Base-by-base conservation (phyloP, 1,284 basidiomycete species). In the Trichosporon asahii region DNA sequence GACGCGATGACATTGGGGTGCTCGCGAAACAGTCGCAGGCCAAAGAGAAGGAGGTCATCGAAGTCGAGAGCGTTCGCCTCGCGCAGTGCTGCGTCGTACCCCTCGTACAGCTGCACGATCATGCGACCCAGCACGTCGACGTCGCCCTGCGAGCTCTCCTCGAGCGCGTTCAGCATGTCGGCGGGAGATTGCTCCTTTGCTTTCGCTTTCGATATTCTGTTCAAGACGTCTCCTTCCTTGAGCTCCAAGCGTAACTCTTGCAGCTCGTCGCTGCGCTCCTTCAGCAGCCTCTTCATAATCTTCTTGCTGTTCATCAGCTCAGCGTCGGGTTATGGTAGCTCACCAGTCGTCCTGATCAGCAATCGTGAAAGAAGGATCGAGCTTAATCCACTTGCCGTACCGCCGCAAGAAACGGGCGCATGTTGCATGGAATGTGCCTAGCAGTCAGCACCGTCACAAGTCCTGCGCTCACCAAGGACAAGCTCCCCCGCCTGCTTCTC, bases 361-460 rank as follows among this genome's bases (percentile, higher is more conserved):
- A 57, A 95, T 90, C 11, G 91, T 89, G 77, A 95, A 96, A 80
- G 93, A 94, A 68, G 86, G 87, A 63, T 87, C 85, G 1, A 95
- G 80, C 0, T 87, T 87, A 65, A 93, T 88, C 0, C 85, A 78
- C 23, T 82, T 84, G 1, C 88, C 88, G 76, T 93, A 88, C 76
- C 87, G 88, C 46, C 93, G 86, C 31, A 96, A 83, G 76, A 91
- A 87, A 27, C 81, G 78, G 0, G 89, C 91, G 77, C 93, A 95
- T 2, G 92, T 86, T 0, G 92, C 88, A 77, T 95, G 93, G 75
- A 95, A 95, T 0, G 93, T 95, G 15, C 92, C 91, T 89, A 88
- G 85, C 18, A 2, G 55, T 75, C 69, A 75, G 68, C 69, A 63
- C 21, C 14, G 4, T 31, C 25, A 2, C 21, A 18, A 12, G 15